phyloP scores from a whole-genome alignment of 495 filamentous ascomycete genomes.

The Penicillium lagena region DNA sequence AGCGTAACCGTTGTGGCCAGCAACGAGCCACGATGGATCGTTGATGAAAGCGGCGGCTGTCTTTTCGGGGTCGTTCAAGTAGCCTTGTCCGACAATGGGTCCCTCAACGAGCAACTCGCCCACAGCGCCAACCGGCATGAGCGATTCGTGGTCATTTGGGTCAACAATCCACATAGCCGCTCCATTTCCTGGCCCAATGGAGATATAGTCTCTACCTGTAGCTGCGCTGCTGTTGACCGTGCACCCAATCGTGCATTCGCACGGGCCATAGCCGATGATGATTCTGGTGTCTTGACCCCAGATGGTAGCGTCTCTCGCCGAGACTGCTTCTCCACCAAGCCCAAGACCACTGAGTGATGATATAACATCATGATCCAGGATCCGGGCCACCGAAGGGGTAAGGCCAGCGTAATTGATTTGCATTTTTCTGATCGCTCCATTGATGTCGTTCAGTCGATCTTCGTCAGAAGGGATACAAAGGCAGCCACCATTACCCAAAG shows the following conservation, averaged over 20 bases:
- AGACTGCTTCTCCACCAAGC: slow-evolving; percentile 45
- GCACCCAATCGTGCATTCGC: slow-evolving; percentile 42
- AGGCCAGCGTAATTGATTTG: slow-evolving; percentile 38
- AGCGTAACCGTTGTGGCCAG: slow-evolving; percentile 24
- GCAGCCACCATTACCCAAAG: slow-evolving; percentile 38
- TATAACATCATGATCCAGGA: slow-evolving; percentile 35
- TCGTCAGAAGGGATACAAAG: slow-evolving; percentile 47
- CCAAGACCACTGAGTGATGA: slow-evolving; percentile 40
- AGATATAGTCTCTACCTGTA: slow-evolving; percentile 30
- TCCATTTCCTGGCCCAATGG: slow-evolving; percentile 32
- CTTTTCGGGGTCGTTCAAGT: slow-evolving; percentile 41
- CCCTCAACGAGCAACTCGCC: slow-evolving; percentile 53
- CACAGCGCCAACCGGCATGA: slow-evolving; percentile 43
- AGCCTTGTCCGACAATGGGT: slow-evolving; percentile 44
- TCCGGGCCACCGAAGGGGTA: slow-evolving; percentile 46
- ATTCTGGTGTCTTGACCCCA: slow-evolving; percentile 36
- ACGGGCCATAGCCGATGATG: slow-evolving; percentile 47
- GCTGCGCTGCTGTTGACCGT: slow-evolving; percentile 38
- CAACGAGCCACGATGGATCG: slow-evolving; percentile 39
- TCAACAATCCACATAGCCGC: slow-evolving; percentile 43
- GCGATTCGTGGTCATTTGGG: slow-evolving; percentile 33
- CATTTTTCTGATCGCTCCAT: slow-evolving; percentile 37
- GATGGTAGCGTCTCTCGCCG: slow-evolving; percentile 27
- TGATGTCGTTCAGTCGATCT: slow-evolving; percentile 43
- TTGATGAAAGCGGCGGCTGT: slow-evolving; percentile 42